Evolutionary conservation across 2,329 filamentous ascomycete species (phyloP).

Genomic region (Pyrenophora teres): DNA sequence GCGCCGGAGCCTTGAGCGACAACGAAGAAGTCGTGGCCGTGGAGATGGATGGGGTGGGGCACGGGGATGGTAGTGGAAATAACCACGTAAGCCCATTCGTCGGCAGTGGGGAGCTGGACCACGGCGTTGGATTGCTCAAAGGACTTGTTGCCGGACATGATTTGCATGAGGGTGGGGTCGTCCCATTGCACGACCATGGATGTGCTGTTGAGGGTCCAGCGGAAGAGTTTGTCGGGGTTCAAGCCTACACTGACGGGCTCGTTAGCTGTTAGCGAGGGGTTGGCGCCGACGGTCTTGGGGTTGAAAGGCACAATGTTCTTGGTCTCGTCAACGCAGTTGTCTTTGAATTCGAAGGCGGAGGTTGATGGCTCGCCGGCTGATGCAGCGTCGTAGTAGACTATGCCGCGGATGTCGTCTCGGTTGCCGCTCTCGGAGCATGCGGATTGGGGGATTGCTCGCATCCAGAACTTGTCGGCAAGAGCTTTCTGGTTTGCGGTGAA

Average conservation of each 20-base stretch:
- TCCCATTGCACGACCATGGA: constrained; percentile 47
- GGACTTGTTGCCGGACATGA: constrained; percentile 41
- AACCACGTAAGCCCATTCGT: constrained; percentile 49
- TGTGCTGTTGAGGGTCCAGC: constrained; percentile 49
- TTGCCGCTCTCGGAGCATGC: constrained; percentile 46
- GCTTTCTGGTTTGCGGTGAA: constrained; percentile 41
- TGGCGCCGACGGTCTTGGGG: constrained; percentile 42
- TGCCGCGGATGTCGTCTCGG: constrained; percentile 40
- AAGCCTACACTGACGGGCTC: constrained; percentile 39
- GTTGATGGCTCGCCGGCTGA: constrained; percentile 38
- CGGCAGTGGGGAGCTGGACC: constrained; percentile 25
- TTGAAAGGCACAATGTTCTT: constrained; percentile 31
- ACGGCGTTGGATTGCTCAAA: constrained; percentile 40
- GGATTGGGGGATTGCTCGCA: constrained; percentile 48
- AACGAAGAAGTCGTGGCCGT: constrained; percentile 43
- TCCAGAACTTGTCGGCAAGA: constrained; percentile 41
- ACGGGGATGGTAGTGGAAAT: constrained; percentile 46
- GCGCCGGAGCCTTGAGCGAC: constrained; percentile 35
- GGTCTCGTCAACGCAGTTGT: constrained; percentile 47
- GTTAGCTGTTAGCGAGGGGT: constrained; percentile 23
- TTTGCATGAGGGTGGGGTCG: constrained; percentile 46
- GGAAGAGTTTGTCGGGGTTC: constrained; percentile 45
- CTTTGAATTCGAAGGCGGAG: constrained; percentile 40
- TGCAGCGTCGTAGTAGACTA: constrained; percentile 45
- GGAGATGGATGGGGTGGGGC: constrained; percentile 39